Evolutionary conservation across 352 stramenopile genomes (phyloP).

Genomic region (Pythium dissimile): DNA sequence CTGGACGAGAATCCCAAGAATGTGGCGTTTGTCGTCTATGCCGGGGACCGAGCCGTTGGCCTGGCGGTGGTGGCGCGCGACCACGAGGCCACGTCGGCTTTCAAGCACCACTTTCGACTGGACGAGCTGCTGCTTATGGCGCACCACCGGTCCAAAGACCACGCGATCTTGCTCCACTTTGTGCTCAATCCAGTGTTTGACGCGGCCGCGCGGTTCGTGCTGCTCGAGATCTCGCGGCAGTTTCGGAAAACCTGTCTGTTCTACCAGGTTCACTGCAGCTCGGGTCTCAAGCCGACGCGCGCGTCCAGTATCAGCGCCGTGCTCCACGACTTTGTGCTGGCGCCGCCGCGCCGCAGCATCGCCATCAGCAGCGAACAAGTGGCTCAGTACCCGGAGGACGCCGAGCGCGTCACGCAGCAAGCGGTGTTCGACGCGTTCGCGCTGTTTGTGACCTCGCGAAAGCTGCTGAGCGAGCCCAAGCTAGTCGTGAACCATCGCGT

Average conservation of each 20-base stretch:
- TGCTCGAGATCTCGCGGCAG: conserved; percentile 51
- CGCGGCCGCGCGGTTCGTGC: conserved; percentile 31
- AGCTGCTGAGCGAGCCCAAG: conserved; percentile 84
- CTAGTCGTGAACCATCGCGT: conserved; percentile 79
- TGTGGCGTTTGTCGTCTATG: conserved; percentile 34
- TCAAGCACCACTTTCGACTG: conserved; percentile 38
- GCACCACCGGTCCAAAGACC: conserved; percentile 49
- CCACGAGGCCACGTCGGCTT: conserved; percentile 21
- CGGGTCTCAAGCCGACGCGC: too few relatives aligned
- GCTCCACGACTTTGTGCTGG: conserved; percentile 60
- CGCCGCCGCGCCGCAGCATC: conserved; percentile 49
- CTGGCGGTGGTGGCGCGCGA: conserved; percentile 24
- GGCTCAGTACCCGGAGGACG: conserved; percentile 46
- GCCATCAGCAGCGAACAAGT: conserved; percentile 40
- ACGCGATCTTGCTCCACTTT: conserved; percentile 40
- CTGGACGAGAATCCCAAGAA: conserved; percentile 49
- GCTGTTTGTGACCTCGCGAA: conserved; percentile 85
- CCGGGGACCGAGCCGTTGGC: conserved; percentile 20
- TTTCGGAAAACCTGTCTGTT: conserved; percentile 52
- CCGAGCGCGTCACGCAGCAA: conserved; percentile 15
- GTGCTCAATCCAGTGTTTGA: conserved; percentile 60
- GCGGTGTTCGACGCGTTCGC: conserved; percentile 38
- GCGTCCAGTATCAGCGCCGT: conserved; percentile 28
- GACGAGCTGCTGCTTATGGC: conserved; percentile 47
- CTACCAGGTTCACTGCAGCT: conserved; percentile 15